phyloP scores from a whole-genome alignment of 306 rosid species.

The Quercus glauca region DNA sequence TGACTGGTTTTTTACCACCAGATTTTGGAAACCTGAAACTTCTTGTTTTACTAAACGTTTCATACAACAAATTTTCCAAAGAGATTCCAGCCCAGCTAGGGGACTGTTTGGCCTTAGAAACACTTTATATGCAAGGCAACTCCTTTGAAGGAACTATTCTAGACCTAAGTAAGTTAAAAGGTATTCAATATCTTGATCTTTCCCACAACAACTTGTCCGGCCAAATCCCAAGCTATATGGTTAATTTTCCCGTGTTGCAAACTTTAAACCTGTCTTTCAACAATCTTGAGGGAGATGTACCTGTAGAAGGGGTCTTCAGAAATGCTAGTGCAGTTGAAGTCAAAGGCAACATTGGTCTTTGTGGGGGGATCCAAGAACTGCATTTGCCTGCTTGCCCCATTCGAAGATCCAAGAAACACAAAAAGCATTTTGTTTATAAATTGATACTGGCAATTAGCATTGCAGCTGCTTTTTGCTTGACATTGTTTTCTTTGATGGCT shows the following conservation, averaged over 20 bases:
- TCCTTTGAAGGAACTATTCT: background rate
- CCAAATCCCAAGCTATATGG: background rate
- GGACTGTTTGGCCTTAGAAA: background rate
- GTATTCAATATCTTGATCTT: background rate
- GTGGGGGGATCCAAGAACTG: background rate
- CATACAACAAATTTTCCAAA: background rate
- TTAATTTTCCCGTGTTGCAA: background rate
- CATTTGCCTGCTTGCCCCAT: background rate
- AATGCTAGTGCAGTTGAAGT: background rate
- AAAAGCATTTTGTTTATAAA: background rate
- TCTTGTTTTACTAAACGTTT: background rate
- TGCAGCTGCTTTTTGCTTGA: background rate
- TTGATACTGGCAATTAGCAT: background rate
- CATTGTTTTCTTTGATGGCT: background rate
- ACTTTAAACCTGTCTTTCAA: background rate
- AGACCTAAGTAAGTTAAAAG: background rate
- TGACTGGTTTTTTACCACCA: background rate
- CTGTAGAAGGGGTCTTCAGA: background rate
- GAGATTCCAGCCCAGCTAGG: background rate
- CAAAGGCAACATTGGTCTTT: background rate
- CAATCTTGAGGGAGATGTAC: background rate
- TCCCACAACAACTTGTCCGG: background rate
- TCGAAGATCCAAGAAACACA: background rate
- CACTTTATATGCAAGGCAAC: background rate
- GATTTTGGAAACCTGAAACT: background rate